Evolutionary conservation across 2,329 filamentous ascomycete genomes (phyloP).

Genomic region (Phymatotrichopsis omnivora): DNA sequence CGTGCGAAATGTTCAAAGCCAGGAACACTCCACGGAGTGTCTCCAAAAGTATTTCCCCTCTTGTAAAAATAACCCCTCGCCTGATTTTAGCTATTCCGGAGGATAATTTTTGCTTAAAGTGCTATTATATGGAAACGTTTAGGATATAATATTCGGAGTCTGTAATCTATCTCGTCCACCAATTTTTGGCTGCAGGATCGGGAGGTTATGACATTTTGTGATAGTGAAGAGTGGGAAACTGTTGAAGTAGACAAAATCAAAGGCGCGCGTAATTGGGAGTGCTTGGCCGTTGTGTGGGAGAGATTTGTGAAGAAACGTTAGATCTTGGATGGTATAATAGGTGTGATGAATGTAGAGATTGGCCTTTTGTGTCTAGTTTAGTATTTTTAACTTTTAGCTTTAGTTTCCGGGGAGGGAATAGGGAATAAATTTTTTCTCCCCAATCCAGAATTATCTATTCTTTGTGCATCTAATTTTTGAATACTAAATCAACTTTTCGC

Average conservation of each 20-base stretch:
- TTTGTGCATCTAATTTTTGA: no score
- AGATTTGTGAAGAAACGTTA: conserved; percentile 5
- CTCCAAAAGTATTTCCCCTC: conserved; percentile 8
- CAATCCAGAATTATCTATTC: no score
- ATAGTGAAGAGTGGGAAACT: conserved; percentile 5
- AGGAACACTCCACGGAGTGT: conserved; percentile 2
- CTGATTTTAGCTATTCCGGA: background rate
- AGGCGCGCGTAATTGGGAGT: conserved; percentile 5
- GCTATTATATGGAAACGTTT: conserved; percentile 14
- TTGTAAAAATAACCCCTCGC: no score
- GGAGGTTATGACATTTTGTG: conserved; percentile 12
- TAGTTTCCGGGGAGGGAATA: no score
- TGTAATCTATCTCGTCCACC: conserved; percentile 12
- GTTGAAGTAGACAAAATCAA: conserved; percentile 11
- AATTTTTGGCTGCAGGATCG: conserved; percentile 1
- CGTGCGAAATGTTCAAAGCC: conserved; percentile 2
- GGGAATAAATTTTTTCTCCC: no score
- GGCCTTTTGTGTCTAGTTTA: no score
- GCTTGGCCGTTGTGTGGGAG: conserved; percentile 3
- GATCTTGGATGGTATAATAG: no score
- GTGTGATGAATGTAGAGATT: no score
- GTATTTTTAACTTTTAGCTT: no score
- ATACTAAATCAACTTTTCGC: no score
- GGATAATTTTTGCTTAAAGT: background rate
- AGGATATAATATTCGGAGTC: conserved; percentile 11